Evolutionary conservation across 371 early-diverging fungal genomes (phyloP).

Genomic region (Blyttiomyces sp.): DNA sequence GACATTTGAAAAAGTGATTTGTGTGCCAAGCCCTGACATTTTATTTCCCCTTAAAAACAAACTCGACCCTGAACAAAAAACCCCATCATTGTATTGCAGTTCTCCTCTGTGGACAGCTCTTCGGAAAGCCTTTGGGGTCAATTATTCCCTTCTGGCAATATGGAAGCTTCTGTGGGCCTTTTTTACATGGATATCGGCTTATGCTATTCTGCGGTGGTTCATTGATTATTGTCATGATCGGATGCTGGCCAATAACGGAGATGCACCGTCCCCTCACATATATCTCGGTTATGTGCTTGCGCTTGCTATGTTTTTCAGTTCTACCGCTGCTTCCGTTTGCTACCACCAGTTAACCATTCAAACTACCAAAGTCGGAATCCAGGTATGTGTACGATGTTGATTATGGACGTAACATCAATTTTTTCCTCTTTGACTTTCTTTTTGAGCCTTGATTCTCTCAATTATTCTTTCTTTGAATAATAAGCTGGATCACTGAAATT

Average conservation of each 20-base stretch:
- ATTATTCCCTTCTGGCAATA: slow-evolving; percentile 51
- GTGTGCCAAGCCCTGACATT: too few relatives aligned
- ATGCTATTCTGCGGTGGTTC: slow-evolving; percentile 46
- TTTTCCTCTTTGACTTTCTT: too few relatives aligned
- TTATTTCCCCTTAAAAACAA: too few relatives aligned
- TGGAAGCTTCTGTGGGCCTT: slow-evolving; percentile 61
- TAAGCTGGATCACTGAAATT: too few relatives aligned
- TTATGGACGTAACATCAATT: background rate
- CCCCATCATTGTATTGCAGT: too few relatives aligned
- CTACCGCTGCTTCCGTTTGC: slow-evolving; percentile 46
- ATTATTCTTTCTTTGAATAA: too few relatives aligned
- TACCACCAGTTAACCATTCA: slow-evolving; percentile 57
- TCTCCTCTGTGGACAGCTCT: slow-evolving; percentile 39
- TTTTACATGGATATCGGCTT: slow-evolving; percentile 59
- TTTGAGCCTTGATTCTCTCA: too few relatives aligned
- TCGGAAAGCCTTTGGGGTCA: slow-evolving; percentile 44
- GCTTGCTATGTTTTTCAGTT: slow-evolving; percentile 45
- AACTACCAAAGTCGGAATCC: slow-evolving; percentile 55
- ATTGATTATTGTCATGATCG: slow-evolving; percentile 36
- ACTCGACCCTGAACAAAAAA: too few relatives aligned
- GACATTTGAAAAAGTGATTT: too few relatives aligned
- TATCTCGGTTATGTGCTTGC: slow-evolving; percentile 47
- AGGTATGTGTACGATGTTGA: slow-evolving; percentile 35
- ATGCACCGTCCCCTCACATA: background rate
- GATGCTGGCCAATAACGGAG: background rate